Base-by-base conservation (phyloP, 441 rosid species). In the Hura crepitans region DNA sequence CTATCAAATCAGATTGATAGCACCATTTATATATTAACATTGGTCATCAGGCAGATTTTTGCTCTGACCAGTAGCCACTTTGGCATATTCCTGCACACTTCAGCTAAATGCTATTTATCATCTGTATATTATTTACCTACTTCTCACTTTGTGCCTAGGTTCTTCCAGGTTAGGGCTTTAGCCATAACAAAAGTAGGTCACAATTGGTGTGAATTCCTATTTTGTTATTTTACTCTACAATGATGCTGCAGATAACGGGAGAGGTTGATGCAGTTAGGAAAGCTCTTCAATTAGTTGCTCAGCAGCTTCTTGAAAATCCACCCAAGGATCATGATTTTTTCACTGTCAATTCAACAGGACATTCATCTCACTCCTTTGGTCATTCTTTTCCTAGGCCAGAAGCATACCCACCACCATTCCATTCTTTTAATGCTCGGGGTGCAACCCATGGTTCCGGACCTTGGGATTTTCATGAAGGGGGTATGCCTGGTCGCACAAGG, bases 211-310 rank as follows among this genome's bases (percentile, higher is more conserved):
- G 15, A 60, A 30, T 27, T 72, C 51, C 6, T 43, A 61, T 65
- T 39, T 69, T 28, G 31, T 18, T 51, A 51, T 30, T 49, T 30
- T 62, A 22, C 70, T 65, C 61, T 12, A n/a, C n/a, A 49, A 33
- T 69, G 28, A 49, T 78, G 66, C 54, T 80, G 72, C 81, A 90
- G 96, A 82, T 90, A 67, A 64, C 79, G 4, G 96, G 96, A 69
- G 88, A 84, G 70, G 55, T 82, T 70, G 86, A 79, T 76, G 82
- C 87, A n/a, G 88, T 86, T 71, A 79, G 80, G 77, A 90, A 81
- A 81, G 96, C 90, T 61, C 81, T 88, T 65, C 82, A 72, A 66
- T 81, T 74, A 43, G 77, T 88, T 77, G 84, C 89, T 71, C 86
- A 75, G 68, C 86, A 84, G 65, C 86, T 90, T 74, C 72, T 85